phyloP scores from a whole-genome alignment of 345 rosid genomes.

The Arabidopsis arenosa region DNA sequence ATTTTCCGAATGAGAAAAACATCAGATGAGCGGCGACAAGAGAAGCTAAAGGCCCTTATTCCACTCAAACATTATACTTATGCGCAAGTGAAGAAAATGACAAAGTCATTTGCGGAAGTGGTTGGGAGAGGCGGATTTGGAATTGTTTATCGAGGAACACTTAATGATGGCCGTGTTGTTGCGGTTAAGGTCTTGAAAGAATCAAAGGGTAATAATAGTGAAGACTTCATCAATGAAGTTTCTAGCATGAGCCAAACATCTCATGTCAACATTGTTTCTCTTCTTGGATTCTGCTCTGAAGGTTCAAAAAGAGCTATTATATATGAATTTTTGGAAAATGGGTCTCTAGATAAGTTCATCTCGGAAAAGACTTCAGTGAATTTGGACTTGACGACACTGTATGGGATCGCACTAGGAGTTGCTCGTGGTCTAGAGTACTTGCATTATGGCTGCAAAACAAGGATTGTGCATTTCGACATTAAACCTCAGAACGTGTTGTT shows the following conservation, averaged over 20 bases:
- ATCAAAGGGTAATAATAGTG: constrained; percentile 15
- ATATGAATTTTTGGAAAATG: background rate
- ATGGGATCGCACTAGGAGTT: background rate
- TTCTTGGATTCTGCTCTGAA: background rate
- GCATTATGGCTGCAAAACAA: background rate
- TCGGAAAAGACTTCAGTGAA: background rate
- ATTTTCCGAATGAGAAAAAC: background rate
- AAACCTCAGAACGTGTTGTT: background rate
- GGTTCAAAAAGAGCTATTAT: background rate
- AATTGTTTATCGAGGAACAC: background rate
- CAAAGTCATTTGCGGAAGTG: background rate
- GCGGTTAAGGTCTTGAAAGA: constrained; percentile 34
- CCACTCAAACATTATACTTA: background rate
- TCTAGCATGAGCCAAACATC: constrained; percentile 47
- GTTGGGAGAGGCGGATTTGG: background rate
- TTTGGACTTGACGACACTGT: background rate
- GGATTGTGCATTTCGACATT: background rate
- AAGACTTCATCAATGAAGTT: constrained; percentile 42
- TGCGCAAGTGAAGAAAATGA: background rate
- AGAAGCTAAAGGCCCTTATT: background rate
- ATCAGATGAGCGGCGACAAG: background rate
- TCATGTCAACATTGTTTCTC: background rate
- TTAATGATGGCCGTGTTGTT: background rate
- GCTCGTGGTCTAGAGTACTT: background rate
- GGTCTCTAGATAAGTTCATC: background rate